Conservation (phyloP, 2,329 filamentous ascomycete species). For the Paecilomyces formosus region DNA sequence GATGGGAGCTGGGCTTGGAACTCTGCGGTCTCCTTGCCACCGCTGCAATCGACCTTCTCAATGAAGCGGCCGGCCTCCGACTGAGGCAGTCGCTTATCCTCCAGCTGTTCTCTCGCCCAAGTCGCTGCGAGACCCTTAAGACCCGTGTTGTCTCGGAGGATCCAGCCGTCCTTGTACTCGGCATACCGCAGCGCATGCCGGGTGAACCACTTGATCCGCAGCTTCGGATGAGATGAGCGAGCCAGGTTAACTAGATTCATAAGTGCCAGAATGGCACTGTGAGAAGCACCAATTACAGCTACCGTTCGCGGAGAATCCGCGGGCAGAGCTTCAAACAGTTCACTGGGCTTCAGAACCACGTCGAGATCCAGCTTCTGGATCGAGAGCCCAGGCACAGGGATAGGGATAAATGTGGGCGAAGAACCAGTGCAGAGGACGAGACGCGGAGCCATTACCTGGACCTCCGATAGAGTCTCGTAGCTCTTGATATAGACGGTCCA, state of each 20-base stretch:
- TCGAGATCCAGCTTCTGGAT: conserved; percentile 47
- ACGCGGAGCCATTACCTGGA: conserved; percentile 32
- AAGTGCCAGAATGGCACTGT: conserved; percentile 56
- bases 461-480: conserved; percentile 17
- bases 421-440: conserved; percentile 56
- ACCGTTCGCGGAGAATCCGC: conserved; percentile 34
- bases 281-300: conserved; percentile 55
- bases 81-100: conserved; percentile 40
- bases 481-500: conserved; percentile 27
- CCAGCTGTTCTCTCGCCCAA: conserved; percentile 53
- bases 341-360: conserved; percentile 47
- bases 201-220: conserved; percentile 56
- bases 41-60: conserved; percentile 39
- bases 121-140: conserved; percentile 55
- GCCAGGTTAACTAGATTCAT: conserved; percentile 53
- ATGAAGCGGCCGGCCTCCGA: conserved; percentile 43
- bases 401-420: conserved; percentile 37
- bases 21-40: conserved; percentile 35
- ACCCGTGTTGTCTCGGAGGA: conserved; percentile 58
- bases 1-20: conserved; percentile 42
- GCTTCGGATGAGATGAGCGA: conserved; percentile 42
- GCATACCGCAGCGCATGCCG: conserved; percentile 56
- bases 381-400: conserved; percentile 34
- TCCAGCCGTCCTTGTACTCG: conserved; percentile 56
- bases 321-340: conserved; percentile 37